Percentiles rank a stretch among this genome's conserved stretches.
phyloP scores from a whole-genome alignment of 1,284 basidiomycete species.

The Mixia osmundae region DNA sequence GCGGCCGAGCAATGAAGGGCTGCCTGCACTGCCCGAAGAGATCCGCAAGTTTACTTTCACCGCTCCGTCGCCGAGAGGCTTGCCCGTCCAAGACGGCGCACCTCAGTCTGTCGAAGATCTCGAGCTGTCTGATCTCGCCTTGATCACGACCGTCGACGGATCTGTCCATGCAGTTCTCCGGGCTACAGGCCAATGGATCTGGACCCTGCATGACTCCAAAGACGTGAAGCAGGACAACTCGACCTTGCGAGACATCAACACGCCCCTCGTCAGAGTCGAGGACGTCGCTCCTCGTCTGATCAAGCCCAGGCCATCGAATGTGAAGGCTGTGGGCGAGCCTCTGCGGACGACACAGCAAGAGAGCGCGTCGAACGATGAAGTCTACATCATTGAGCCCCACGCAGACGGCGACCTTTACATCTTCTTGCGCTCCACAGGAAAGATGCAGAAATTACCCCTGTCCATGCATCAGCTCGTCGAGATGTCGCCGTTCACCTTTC shows the following conservation, averaged over 20 bases:
- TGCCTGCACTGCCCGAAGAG: too few relatives aligned
- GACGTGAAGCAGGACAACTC: constrained; percentile 24
- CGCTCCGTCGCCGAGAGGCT: too few relatives aligned
- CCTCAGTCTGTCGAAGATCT: constrained; percentile 27
- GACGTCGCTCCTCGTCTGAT: too few relatives aligned
- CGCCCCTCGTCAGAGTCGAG: constrained; percentile 11
- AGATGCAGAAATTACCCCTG: constrained; percentile 52
- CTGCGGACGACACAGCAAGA: not conserved
- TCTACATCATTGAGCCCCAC: constrained; percentile 76
- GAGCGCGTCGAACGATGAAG: constrained; percentile 25
- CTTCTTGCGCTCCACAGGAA: constrained; percentile 8
- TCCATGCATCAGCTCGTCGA: constrained; percentile 68
- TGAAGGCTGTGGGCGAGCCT: constrained; percentile 5
- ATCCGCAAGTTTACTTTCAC: too few relatives aligned
- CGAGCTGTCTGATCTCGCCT: constrained; percentile 45
- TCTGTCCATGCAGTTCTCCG: constrained; percentile 67
- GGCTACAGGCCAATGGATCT: constrained; percentile 44
- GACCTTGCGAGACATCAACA: constrained; percentile 5
- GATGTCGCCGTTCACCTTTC: constrained; percentile 56
- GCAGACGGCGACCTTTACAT: constrained; percentile 53
- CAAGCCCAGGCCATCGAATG: too few relatives aligned
- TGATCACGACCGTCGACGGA: constrained; percentile 73
- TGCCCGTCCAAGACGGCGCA: too few relatives aligned
- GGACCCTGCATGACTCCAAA: constrained; percentile 47
- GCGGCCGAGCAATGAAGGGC: too few relatives aligned